Percentiles rank a stretch among this genome's conserved stretches.
Evolutionary conservation across 164 flowering plant genomes (phyloP).

Genomic region (Stephania yunnanensis): DNA sequence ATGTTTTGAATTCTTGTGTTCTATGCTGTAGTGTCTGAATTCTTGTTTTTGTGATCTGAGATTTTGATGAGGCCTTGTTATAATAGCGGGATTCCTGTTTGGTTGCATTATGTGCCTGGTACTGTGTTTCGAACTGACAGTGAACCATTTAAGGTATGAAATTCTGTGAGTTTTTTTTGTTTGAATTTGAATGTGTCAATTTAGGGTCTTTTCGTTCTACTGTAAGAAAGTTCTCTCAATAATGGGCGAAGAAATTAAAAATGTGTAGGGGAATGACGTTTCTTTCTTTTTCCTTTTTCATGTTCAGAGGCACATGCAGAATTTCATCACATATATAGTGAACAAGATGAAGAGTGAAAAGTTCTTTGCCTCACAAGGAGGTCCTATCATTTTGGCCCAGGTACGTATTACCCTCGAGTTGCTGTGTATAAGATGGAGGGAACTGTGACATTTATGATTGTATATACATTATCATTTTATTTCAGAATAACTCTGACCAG

Average conservation of each 20-base stretch:
- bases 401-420: constrained; percentile 30
- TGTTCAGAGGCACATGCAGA: constrained; percentile 78
- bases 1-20: background rate
- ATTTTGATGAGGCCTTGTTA: constrained; percentile 9
- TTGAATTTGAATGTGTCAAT: background rate
- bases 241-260: background rate
- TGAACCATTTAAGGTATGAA: constrained; percentile 69
- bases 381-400: constrained; percentile 97
- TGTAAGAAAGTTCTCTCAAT: background rate
- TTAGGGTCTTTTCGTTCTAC: background rate
- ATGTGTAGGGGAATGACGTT: background rate
- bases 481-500: background rate
- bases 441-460: background rate
- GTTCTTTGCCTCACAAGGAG: constrained; percentile 95
- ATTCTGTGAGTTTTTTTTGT: constrained; percentile 2
- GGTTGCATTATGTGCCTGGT: constrained; percentile 90
- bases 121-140: constrained; percentile 78
- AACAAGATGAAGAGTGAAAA: constrained; percentile 84
- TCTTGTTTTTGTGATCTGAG: background rate
- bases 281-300: constrained; percentile 3
- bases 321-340: constrained; percentile 71
- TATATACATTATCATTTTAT: no score
- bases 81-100: constrained; percentile 88
- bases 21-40: background rate
- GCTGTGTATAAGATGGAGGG: background rate